These are phyloP conservation scores for Dactylonectria estremocensis DNA, from an alignment of 2,329 filamentous ascomycete genomes.

Conservation along the genomic window DNA sequence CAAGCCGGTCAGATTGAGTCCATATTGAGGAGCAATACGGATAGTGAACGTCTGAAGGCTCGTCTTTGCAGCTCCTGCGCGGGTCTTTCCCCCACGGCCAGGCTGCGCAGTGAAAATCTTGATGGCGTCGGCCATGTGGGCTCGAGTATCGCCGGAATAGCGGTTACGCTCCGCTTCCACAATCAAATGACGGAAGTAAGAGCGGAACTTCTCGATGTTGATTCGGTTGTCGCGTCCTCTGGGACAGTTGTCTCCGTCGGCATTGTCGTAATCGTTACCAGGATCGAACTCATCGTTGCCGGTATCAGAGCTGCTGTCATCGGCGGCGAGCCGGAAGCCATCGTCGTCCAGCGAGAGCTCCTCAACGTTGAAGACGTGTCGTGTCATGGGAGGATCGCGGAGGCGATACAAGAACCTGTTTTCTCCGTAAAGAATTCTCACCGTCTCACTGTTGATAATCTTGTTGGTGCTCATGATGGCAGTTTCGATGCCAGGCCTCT, in stretches of 20 bases:
- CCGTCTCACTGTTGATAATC: conserved; percentile 55
- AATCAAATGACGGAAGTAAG: conserved; percentile 58
- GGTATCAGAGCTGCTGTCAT: background rate
- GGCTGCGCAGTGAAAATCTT: conserved; percentile 51
- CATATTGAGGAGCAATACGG: conserved; percentile 53
- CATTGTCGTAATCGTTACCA: conserved; percentile 6
- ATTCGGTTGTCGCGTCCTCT: conserved; percentile 48
- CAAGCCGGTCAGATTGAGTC: conserved; percentile 20
- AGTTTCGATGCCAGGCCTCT: conserved; percentile 51
- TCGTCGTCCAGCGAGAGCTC: conserved; percentile 25
- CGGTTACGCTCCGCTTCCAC: conserved; percentile 62
- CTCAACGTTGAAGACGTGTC: conserved; percentile 33
- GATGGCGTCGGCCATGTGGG: conserved; percentile 56
- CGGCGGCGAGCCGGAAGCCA: conserved; percentile 23
- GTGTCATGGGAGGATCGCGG: conserved; percentile 52
- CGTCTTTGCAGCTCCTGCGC: conserved; percentile 33
- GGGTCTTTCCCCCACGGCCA: conserved; percentile 31
- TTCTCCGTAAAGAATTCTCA: conserved; percentile 61
- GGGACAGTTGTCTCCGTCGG: conserved; percentile 23
- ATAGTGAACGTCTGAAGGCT: conserved; percentile 61
- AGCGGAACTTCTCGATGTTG: conserved; percentile 54
- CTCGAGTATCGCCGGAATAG: conserved; percentile 41
- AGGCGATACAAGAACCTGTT: conserved; percentile 65
- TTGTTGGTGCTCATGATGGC: conserved; percentile 57
- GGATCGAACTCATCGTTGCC: conserved; percentile 16